Conservation (phyloP, 1,139 yeast species). For the Pichia sp. region DNA sequence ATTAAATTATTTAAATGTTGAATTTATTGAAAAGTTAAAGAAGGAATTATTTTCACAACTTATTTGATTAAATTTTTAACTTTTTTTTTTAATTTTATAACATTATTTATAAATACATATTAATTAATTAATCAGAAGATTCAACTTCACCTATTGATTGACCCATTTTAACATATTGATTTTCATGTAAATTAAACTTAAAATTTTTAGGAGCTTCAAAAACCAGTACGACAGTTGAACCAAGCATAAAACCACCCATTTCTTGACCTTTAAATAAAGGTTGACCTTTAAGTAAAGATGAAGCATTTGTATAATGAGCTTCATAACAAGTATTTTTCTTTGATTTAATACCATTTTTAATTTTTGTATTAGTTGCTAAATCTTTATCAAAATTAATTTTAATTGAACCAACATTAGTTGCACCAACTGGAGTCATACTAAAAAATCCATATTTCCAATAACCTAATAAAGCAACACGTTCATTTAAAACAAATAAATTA, state of each 20-base stretch:
- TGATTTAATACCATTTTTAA: conserved; percentile 49
- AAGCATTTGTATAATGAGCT: conserved; percentile 83
- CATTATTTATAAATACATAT: too few relatives aligned
- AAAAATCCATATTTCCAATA: conserved; percentile 96
- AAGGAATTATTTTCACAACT: conserved; percentile 30
- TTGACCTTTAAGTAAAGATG: conserved; percentile 73
- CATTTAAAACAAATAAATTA: conserved; percentile 86
- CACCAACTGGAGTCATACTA: conserved; percentile 99
- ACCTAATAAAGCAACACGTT: conserved; percentile 91
- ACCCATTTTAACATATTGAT: conserved; percentile 82
- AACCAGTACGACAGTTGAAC: conserved; percentile 90
- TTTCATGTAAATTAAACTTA: conserved; percentile 60
- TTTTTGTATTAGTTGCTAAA: conserved; percentile 72
- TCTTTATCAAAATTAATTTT: conserved; percentile 88
- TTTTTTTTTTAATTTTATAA: too few relatives aligned
- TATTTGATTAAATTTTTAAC: too few relatives aligned
- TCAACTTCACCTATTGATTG: conserved; percentile 57
- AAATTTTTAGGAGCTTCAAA: conserved; percentile 89
- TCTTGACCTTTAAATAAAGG: conserved; percentile 91
- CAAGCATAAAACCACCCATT: conserved; percentile 95
- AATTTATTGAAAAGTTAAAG: conserved; percentile 48
- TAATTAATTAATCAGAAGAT: too few relatives aligned
- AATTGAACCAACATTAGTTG: conserved; percentile 96
- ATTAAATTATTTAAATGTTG: conserved; percentile 37
- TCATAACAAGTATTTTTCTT: conserved; percentile 84